Base-by-base conservation (phyloP, 176 grass and related monocot genomes). In the Luzula sylvatica region DNA sequence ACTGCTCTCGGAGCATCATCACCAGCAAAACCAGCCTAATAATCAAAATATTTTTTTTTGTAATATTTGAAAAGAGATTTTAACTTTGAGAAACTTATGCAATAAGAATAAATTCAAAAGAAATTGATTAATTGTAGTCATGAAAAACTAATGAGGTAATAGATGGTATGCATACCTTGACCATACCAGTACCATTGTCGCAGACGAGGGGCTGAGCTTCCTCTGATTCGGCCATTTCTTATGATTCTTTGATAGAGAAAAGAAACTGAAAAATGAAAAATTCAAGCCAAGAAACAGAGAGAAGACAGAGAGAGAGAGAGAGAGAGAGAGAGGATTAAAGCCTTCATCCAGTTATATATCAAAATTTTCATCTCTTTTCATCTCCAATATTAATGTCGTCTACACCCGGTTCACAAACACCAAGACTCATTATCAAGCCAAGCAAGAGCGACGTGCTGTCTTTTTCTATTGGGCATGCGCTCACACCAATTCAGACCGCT, bases 1-100 rank as follows among this genome's bases (percentile, higher is more conserved):
- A 90, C 86, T 29, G 80, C 80, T 61, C 86, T 90, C 2, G 80
- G 86, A 35, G 80, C 86, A 77, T 90, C 86, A 17, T 90, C 86
- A 27, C 86, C 86, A 19, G 86, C 86, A 7, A 90, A 90, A 54
- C 86, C 86, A 84, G 86, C 86, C 86, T 90, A 17, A 39, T n/a
- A 65, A 38, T 17, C 11, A 50, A 16, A 35, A 35, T 1, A n/a
- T n/a, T n/a, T 3, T 55, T 16, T 29, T 57, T 9, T 42, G 9
- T 2, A 2, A 32, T 23, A 60, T 8, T 58, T 11, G 18, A 23
- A 22, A 21, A 41, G 12, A 3, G n/a, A n/a, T n/a, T n/a, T n/a
- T n/a, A n/a, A n/a, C 20, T 61, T 27, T 46, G 7, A 61, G 5
- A 7, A 11, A 47, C 26, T 13, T 8, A 64, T 64, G 21, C 44